Conservation (phyloP, 345 rosid species). For the Cardamine chenopodiifolia region DNA sequence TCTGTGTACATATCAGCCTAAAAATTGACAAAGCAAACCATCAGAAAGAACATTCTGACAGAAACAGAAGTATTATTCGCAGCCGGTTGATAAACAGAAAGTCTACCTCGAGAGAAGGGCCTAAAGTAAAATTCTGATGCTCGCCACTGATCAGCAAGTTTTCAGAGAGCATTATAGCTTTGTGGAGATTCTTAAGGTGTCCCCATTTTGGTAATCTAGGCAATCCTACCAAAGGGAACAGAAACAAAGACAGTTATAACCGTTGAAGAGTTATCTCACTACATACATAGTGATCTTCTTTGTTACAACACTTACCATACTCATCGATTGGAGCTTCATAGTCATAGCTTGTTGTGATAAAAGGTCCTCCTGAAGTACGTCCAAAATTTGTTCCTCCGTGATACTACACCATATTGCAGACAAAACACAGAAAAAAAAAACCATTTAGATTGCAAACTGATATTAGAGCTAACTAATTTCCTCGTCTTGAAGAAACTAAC, state of each 20-base stretch:
- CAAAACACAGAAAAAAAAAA: neutral
- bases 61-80: neutral
- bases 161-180: conserved; percentile 78
- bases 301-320: conserved; percentile 61
- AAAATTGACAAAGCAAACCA: neutral
- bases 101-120: conserved; percentile 72
- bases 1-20: conserved; percentile 79
- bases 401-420: conserved; percentile 52
- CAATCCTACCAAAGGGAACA: conserved; percentile 57
- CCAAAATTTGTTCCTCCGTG: conserved; percentile 99
- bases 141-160: conserved; percentile 57
- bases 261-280: neutral
- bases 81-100: neutral
- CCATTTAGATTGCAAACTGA: neutral
- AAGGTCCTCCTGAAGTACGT: conserved; percentile 94
- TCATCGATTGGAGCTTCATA: conserved; percentile 99
- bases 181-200: conserved; percentile 87
- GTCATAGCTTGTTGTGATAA: conserved; percentile 95
- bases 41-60: conserved; percentile 35
- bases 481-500: neutral
- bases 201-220: conserved; percentile 96
- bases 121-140: conserved; percentile 57
- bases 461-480: neutral
- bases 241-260: conserved; percentile 9
- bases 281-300: neutral